Evolutionary conservation across 768 basidiomycete species (phyloP), one percentile per base, ranked within the genome.

Genomic region (Kwoniella dendrophila): DNA sequence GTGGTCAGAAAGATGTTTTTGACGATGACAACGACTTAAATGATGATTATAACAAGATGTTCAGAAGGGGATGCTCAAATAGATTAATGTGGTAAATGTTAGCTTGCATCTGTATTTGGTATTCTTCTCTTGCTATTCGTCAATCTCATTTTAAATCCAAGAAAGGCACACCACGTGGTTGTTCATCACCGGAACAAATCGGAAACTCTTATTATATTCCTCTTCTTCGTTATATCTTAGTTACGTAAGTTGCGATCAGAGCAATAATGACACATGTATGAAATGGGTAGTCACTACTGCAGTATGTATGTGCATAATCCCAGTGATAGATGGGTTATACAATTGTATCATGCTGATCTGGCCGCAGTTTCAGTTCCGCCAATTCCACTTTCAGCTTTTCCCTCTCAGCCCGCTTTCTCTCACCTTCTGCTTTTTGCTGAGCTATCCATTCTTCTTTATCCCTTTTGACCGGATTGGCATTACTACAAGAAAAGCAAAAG

Each of bases 391-490:
- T 48, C 43, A 59, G 18, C 18, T 36, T 40, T 20, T 69, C 63
- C 44, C 68, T 38, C 61, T 63, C 52, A 0, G 64, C 51, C 18
- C 60, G 30, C 41, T 50, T 56, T 51, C 33, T 22, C 47, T 54
- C 61, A 3, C 64, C 59, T 36, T 40, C 32, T 4, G 14, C 50
- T 38, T 50, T 52, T 38, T 66, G 64, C 6, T 24, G 24, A 14
- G 36, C 52, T 16, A 63, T 59, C 58, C 61, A 63, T n/a, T 51
- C 48, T 4, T 60, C 58, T 40, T 60, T 56, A 29, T 59, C 49
- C 47, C 58, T 47, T 40, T 63, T 56, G 20, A 32, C 45, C 3
- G 57, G 60, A 12, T 62, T 62, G 16, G 44, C 60, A 27, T 62
- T 62, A 4, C 60, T 62, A 22, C 10, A 32, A 12, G 18, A 5